Evolutionary conservation across 2,329 filamentous ascomycete species (phyloP).

Genomic region (Colletotrichum nymphaeae): DNA sequence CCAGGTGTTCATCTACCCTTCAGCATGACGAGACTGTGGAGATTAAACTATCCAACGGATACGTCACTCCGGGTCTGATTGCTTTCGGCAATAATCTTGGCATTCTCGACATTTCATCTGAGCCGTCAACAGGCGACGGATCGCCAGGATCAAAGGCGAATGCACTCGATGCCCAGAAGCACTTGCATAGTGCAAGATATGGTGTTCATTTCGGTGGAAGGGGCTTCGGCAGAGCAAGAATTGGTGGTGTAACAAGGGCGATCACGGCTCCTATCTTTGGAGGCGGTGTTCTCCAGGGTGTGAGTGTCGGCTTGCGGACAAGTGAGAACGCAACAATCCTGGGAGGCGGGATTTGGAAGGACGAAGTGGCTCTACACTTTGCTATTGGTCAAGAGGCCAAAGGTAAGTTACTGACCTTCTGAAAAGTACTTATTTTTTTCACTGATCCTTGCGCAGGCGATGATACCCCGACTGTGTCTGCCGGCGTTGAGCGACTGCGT

Average conservation of each 20-base stretch:
- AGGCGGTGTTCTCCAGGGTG: conserved; percentile 47
- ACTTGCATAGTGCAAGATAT: conserved; percentile 51
- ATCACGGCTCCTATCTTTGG: conserved; percentile 50
- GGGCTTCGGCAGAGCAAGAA: conserved; percentile 50
- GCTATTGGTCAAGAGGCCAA: conserved; percentile 48
- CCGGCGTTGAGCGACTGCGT: conserved; percentile 2
- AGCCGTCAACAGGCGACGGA: conserved; percentile 60
- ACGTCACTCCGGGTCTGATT: conserved; percentile 60
- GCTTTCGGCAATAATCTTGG: conserved; percentile 60
- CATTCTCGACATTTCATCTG: conserved; percentile 59
- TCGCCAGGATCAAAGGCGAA: conserved; percentile 41
- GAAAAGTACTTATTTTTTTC: rapidly evolving
- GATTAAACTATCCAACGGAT: conserved; percentile 55
- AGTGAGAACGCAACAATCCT: conserved; percentile 49
- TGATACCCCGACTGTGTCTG: conserved; percentile 17
- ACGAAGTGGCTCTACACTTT: conserved; percentile 55
- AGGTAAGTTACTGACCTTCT: conserved; percentile 11
- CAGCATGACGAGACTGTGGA: neutral
- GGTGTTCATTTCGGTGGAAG: conserved; percentile 53
- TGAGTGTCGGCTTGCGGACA: conserved; percentile 54
- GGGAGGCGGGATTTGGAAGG: conserved; percentile 52
- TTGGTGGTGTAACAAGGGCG: conserved; percentile 57
- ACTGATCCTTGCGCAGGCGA: neutral
- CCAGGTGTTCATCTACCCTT: neutral
- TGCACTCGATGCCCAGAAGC: conserved; percentile 39